Percentiles rank a stretch among this genome's conserved stretches.
phyloP scores from a whole-genome alignment of 352 stramenopile species.

The Pythium aquatile region DNA sequence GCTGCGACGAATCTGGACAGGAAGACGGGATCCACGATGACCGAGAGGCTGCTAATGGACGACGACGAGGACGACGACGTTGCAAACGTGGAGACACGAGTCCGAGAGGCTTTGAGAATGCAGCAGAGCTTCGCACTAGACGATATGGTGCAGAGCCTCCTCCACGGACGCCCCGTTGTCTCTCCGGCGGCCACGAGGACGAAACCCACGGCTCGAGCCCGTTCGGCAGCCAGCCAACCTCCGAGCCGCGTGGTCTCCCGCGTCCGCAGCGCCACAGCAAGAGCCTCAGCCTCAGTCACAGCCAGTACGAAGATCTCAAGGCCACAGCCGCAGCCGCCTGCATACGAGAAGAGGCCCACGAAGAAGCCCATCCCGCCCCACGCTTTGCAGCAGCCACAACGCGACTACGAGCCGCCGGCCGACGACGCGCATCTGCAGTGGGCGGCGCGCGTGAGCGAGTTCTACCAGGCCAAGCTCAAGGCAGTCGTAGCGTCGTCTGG shows the following conservation, averaged over 20 bases:
- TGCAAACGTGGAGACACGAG: constrained; percentile 20
- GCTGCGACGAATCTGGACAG: constrained; percentile 1
- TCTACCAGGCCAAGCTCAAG: constrained; percentile 38
- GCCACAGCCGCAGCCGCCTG: not conserved
- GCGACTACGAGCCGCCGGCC: constrained; percentile 20
- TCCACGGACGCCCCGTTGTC: constrained; percentile 13
- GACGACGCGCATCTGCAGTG: constrained; percentile 50
- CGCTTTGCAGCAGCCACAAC: constrained; percentile 4
- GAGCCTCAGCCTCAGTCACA: not conserved
- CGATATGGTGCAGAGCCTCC: constrained; percentile 52
- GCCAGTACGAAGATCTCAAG: not conserved
- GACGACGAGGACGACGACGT: constrained; percentile 27
- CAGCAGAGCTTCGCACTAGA: constrained; percentile 57
- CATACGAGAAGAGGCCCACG: constrained; percentile 1
- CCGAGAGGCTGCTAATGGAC: not conserved
- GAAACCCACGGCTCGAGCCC: constrained; percentile 13
- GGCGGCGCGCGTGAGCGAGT: constrained; percentile 51
- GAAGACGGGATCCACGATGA: not conserved
- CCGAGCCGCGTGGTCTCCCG: constrained; percentile 13
- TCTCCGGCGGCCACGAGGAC: no score
- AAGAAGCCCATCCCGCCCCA: not conserved
- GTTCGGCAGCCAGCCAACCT: not conserved
- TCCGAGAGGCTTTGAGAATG: constrained; percentile 37
- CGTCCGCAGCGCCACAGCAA: constrained; percentile 7
- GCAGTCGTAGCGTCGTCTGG: not conserved